A percentile compares a stretch with the other conserved stretches of the same genome.
phyloP scores from a whole-genome alignment of 768 basidiomycete species.

The Agrocybe pediades region DNA sequence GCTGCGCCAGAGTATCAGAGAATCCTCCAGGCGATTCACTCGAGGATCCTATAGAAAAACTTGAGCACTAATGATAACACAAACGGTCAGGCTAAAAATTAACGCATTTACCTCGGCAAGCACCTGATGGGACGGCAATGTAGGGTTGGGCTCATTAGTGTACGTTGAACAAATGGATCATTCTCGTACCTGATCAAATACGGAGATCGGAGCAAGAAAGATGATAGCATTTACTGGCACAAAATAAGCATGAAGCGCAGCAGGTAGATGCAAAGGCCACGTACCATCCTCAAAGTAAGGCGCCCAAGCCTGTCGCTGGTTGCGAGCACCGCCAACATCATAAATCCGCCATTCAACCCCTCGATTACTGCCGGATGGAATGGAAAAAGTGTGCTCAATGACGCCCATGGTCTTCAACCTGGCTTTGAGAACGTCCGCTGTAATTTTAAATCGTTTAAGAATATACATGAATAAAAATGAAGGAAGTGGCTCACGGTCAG shows the following conservation, averaged over 20 bases:
- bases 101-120: slow-evolving; percentile 61
- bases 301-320: slow-evolving; percentile 85
- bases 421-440: slow-evolving; percentile 80
- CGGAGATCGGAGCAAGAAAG: slow-evolving; percentile 86
- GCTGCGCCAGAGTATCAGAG: slow-evolving; percentile 70
- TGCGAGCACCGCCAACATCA: slow-evolving; percentile 81
- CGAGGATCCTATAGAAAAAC: slow-evolving; percentile 55
- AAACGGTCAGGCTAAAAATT: no score
- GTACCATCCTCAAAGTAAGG: slow-evolving; percentile 87
- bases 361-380: slow-evolving; percentile 56
- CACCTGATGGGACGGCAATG: slow-evolving; percentile 35
- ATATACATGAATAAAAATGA: slow-evolving; percentile 3
- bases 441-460: slow-evolving; percentile 6
- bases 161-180: slow-evolving; percentile 6
- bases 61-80: slow-evolving; percentile 6
- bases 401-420: slow-evolving; percentile 83
- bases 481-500: slow-evolving; percentile 53
- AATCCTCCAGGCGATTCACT: slow-evolving; percentile 82
- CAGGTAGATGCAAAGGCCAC: slow-evolving; percentile 18
- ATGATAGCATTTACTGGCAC: slow-evolving; percentile 80
- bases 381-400: slow-evolving; percentile 73
- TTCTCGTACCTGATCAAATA: slow-evolving; percentile 67
- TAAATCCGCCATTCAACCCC: slow-evolving; percentile 81
- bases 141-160: slow-evolving; percentile 2
- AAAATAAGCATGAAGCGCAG: slow-evolving; percentile 1